These are phyloP conservation scores for Anisodus acutangulus DNA, from an alignment of 257 asterid genomes.

Conservation along the genomic window DNA sequence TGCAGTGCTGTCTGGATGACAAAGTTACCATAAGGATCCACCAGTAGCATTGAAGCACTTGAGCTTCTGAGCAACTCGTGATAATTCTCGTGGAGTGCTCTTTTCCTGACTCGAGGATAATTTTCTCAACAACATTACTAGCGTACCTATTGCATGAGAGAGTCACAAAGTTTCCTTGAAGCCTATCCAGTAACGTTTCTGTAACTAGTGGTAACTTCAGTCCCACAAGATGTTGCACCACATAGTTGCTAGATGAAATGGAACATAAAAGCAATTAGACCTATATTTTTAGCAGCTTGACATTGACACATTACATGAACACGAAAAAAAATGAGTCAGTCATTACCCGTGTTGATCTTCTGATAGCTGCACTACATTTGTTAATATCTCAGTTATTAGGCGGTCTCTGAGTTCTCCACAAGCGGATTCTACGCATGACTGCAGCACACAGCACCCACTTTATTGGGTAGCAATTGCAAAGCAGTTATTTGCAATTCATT, in stretches of 20 bases:
- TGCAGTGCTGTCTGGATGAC: slow-evolving; percentile 73
- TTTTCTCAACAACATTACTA: slow-evolving; percentile 80
- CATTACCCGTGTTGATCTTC: slow-evolving; percentile 77
- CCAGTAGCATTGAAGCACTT: slow-evolving; percentile 51
- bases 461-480: slow-evolving; percentile 61
- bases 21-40: slow-evolving; percentile 74
- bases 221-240: slow-evolving; percentile 73
- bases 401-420: slow-evolving; percentile 54
- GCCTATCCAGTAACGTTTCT: slow-evolving; percentile 44
- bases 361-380: slow-evolving; percentile 55
- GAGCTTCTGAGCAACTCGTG: slow-evolving; percentile 56
- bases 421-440: slow-evolving; percentile 58
- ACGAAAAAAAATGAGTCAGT: slow-evolving; percentile 18
- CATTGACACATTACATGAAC: slow-evolving; percentile 11
- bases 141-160: slow-evolving; percentile 75
- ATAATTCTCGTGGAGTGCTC: slow-evolving; percentile 37
- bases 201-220: slow-evolving; percentile 50
- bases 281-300: background rate
- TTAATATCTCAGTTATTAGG: slow-evolving; percentile 52
- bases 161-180: slow-evolving; percentile 51
- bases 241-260: slow-evolving; percentile 64
- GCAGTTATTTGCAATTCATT: slow-evolving; percentile 54
- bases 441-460: slow-evolving; percentile 81
- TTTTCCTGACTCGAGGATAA: slow-evolving; percentile 45
- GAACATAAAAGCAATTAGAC: slow-evolving; percentile 11